Conservation (phyloP, 805 yeast species). For the Wickerhamiella occidentalis region DNA sequence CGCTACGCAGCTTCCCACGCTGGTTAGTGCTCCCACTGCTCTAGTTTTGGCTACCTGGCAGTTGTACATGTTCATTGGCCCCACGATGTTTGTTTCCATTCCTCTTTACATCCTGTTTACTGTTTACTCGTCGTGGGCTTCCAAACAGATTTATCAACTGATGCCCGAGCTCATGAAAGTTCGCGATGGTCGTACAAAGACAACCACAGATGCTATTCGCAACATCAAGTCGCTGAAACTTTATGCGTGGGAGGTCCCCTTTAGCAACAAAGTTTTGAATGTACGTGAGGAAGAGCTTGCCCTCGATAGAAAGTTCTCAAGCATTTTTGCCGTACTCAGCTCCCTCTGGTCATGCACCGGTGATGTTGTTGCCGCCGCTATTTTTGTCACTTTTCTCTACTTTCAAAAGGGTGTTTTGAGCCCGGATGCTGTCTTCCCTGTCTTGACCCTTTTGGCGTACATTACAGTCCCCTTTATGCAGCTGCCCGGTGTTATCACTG, state of each 20-base stretch:
- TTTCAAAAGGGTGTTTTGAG: slow-evolving; percentile 53
- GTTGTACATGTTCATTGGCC: slow-evolving; percentile 60
- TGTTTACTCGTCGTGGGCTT: slow-evolving; percentile 59
- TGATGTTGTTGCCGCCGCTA: slow-evolving; percentile 72
- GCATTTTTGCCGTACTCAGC: slow-evolving; percentile 54
- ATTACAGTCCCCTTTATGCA: slow-evolving; percentile 81
- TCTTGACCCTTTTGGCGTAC: slow-evolving; percentile 48
- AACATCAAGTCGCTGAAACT: slow-evolving; percentile 84
- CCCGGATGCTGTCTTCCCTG: slow-evolving; percentile 73
- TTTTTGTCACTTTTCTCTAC: slow-evolving; percentile 71
- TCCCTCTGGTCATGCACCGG: slow-evolving; percentile 79
- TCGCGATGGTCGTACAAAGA: slow-evolving; percentile 83
- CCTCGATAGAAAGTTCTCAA: slow-evolving; percentile 53
- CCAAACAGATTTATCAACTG: slow-evolving; percentile 43
- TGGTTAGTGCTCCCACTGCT: slow-evolving; percentile 89
- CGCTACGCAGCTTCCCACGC: slow-evolving; percentile 56
- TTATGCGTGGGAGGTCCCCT: slow-evolving; percentile 93
- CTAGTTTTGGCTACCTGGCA: slow-evolving; percentile 61
- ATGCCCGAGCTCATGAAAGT: slow-evolving; percentile 72
- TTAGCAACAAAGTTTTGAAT: slow-evolving; percentile 53
- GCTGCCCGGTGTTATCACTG: slow-evolving; percentile 76
- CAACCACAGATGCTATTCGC: slow-evolving; percentile 73
- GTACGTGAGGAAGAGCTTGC: slow-evolving; percentile 71
- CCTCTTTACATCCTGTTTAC: slow-evolving; percentile 59
- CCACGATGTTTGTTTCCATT: slow-evolving; percentile 86